Evolutionary conservation across 345 rosid genomes (phyloP).

Genomic region (Aquilaria yunnanensis): DNA sequence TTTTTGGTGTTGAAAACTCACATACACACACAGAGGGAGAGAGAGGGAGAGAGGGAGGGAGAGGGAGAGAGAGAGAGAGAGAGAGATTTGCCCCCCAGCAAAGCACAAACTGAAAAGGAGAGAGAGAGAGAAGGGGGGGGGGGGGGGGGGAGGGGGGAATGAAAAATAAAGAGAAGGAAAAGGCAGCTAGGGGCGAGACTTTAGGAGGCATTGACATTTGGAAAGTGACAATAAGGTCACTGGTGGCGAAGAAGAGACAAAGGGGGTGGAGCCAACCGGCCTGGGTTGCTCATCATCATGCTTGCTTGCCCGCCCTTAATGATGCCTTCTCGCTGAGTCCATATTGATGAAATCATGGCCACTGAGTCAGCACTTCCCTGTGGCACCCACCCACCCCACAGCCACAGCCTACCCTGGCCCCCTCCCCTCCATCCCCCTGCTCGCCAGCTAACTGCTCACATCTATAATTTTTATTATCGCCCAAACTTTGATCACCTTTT

Average conservation of each 20-base stretch:
- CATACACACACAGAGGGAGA: too few relatives aligned
- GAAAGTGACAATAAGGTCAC: constrained; percentile 3
- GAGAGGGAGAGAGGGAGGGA: too few relatives aligned
- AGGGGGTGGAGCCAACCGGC: constrained; percentile 6
- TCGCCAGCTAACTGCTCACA: too few relatives aligned
- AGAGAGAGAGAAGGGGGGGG: too few relatives aligned
- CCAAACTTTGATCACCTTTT: too few relatives aligned
- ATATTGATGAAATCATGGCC: constrained; percentile 23
- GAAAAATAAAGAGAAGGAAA: background rate
- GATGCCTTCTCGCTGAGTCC: constrained; percentile 19
- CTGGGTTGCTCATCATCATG: constrained; percentile 10
- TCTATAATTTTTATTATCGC: too few relatives aligned
- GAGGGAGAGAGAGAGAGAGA: background rate
- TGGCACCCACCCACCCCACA: constrained; percentile 7
- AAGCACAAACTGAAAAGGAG: background rate
- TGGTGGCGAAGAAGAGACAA: constrained; percentile 12
- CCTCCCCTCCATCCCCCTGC: too few relatives aligned
- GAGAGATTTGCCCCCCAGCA: constrained; percentile 8
- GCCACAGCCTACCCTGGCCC: constrained; percentile 17
- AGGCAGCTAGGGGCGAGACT: too few relatives aligned
- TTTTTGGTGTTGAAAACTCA: too few relatives aligned
- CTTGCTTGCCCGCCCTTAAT: constrained; percentile 7
- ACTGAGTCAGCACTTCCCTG: constrained; percentile 18
- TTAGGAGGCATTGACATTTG: constrained; percentile 12
- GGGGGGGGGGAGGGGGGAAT: too few relatives aligned